Evolutionary conservation across 1,284 basidiomycete genomes (phyloP).

Genomic region (Ceratobasidium sp.): DNA sequence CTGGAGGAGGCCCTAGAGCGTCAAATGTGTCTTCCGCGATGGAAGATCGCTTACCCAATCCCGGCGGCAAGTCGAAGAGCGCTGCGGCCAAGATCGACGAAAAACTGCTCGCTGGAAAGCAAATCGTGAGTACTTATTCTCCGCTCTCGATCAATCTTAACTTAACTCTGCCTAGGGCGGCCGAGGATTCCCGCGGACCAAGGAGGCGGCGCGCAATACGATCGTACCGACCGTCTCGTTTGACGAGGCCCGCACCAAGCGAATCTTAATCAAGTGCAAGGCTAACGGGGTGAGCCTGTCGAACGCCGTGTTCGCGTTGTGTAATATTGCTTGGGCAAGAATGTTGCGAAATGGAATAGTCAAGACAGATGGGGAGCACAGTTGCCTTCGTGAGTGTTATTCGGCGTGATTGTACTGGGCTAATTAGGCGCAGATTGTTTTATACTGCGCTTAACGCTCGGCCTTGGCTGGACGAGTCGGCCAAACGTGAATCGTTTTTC

Average conservation of each 20-base stretch:
- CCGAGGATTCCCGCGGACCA: constrained; percentile 69
- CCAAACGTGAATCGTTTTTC: constrained; percentile 65
- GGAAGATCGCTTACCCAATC: constrained; percentile 66
- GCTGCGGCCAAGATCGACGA: constrained; percentile 69
- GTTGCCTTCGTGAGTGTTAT: constrained; percentile 66
- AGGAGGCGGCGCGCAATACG: constrained; percentile 64
- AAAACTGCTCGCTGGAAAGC: constrained; percentile 63
- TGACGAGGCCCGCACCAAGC: constrained; percentile 66
- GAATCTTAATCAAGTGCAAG: constrained; percentile 74
- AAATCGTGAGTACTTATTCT: constrained; percentile 60
- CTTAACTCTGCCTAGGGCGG: constrained; percentile 59
- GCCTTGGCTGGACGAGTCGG: constrained; percentile 65
- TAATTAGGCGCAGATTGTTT: constrained; percentile 68
- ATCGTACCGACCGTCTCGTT: constrained; percentile 74
- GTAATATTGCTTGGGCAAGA: constrained; percentile 77
- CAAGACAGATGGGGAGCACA: constrained; percentile 53
- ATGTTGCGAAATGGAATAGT: constrained; percentile 58
- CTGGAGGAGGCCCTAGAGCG: constrained; percentile 57
- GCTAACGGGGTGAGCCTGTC: constrained; percentile 77
- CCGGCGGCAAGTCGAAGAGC: constrained; percentile 46
- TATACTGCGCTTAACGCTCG: constrained; percentile 83
- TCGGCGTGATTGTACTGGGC: neutral
- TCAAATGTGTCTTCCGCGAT: constrained; percentile 63
- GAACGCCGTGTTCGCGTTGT: constrained; percentile 78
- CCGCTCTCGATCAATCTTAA: neutral